Base-by-base conservation (phyloP, 1,139 yeast species). In the Lodderomyces metapsilosis region DNA sequence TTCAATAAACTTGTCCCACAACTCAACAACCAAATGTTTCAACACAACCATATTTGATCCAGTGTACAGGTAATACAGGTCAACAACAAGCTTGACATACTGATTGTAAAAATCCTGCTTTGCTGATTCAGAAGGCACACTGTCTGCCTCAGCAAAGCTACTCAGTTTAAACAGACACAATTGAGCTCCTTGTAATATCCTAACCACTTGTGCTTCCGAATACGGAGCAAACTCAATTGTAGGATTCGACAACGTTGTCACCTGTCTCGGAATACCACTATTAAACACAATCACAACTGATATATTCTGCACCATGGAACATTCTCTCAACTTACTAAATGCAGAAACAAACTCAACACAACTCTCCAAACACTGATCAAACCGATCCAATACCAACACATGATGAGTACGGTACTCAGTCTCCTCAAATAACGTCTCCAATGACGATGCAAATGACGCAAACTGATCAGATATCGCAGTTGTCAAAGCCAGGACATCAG, bases 331-430 rank as follows among this genome's bases (percentile, higher is more conserved):
- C 37, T 78, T 62, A 2, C 72, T 52, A 49, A 82, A 74, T 9
- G 76, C 68, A n/a, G 68, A 59, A 43, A 71, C 65, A 8, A 81
- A 47, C 8, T 70, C 77, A 11, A 66, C 62, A 0, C 72, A 62
- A 18, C 69, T 64, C 31, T 79, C 87, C 51, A 72, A 70, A 34
- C 82, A 66, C 45, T 71, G 72, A 52, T 82, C 87, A 25, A 78
- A 66, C 9, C 82, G 58, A 50, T 82, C 88, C n/a, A 82, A 61
- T 0, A 82, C 80, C 32, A 82, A 57, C 5, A 79, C 70, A 50
- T 80, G 84, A n/a, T 64, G 68, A 2, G 66, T 61, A 0, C 48
- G 37, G 46, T 70, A 73, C 0, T 52, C 48, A 0, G 66, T 52
- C 4, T 59, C 61, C 7, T 51, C 50, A 16, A 70, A 56, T 45